phyloP scores from a whole-genome alignment of 768 basidiomycete genomes.

The Lactarius hengduanensis region DNA sequence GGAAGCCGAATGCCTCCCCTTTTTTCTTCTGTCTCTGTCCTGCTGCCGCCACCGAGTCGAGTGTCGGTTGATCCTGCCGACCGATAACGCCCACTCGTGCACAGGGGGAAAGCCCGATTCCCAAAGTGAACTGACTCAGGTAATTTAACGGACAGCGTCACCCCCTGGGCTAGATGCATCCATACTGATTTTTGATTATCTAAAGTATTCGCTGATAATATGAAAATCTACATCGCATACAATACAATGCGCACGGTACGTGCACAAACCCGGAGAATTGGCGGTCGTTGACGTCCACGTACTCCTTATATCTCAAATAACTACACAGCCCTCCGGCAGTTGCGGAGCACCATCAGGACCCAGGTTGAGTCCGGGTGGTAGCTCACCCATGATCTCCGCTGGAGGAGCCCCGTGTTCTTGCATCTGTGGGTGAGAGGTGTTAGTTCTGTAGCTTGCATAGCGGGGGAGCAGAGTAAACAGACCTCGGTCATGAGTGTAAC shows the following conservation, averaged over 20 bases:
- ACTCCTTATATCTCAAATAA: conserved; percentile 23
- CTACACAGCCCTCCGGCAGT: conserved; percentile 42
- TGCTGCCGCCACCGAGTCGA: conserved; percentile 10
- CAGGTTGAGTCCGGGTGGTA: conserved; percentile 67
- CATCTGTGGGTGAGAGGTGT: conserved; percentile 48
- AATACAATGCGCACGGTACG: neutral
- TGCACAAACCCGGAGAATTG: neutral
- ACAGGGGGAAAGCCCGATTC: neutral
- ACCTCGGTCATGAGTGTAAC: conserved; percentile 78
- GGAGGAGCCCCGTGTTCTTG: conserved; percentile 79
- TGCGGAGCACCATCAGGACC: conserved; percentile 55
- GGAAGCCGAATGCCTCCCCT: neutral
- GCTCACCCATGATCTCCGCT: conserved; percentile 75
- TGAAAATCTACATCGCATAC: neutral
- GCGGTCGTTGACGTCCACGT: neutral
- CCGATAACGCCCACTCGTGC: conserved; percentile 12
- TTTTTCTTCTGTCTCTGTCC: neutral
- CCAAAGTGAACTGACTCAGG: neutral
- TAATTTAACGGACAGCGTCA: neutral
- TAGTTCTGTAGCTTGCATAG: neutral
- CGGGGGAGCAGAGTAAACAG: conserved; percentile 15
- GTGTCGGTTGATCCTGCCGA: conserved; percentile 14
- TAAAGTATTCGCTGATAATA: conserved; percentile 1
- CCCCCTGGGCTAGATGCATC: neutral
- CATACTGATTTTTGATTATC: neutral